A percentile compares a stretch with the other conserved stretches of the same genome.
These are phyloP conservation scores for Fulvia fulva DNA, from an alignment of 2,329 filamentous ascomycete species.

Conservation along the genomic window DNA sequence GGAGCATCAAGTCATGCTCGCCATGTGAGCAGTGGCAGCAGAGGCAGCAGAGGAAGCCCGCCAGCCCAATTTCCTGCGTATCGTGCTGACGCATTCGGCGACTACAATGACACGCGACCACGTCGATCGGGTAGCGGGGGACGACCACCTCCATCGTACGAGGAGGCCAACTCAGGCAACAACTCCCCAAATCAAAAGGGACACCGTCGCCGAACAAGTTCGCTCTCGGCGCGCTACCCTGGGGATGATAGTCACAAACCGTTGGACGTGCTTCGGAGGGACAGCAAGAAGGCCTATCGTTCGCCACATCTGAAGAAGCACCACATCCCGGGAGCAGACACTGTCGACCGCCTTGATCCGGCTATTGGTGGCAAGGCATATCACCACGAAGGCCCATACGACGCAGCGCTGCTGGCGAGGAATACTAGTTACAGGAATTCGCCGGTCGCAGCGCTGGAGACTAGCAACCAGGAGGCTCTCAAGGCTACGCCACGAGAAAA, in stretches of 20 bases:
- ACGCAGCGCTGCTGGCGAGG: constrained; percentile 71
- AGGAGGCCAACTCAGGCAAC: constrained; percentile 28
- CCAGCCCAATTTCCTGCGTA: constrained; percentile 46
- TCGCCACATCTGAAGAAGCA: constrained; percentile 63
- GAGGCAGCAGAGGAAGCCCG: constrained; percentile 30
- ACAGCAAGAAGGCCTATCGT: constrained; percentile 63
- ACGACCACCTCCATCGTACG: constrained; percentile 27
- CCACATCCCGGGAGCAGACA: constrained; percentile 65
- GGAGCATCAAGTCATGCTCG: constrained; percentile 44
- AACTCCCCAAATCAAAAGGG: constrained; percentile 10
- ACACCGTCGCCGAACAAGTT: constrained; percentile 45
- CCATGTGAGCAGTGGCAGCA: constrained; percentile 32
- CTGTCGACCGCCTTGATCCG: constrained; percentile 74
- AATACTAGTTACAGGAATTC: constrained; percentile 60
- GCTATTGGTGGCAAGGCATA: constrained; percentile 62
- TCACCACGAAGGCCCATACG: constrained; percentile 88
- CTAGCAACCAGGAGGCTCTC: constrained; percentile 71
- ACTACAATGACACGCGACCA: constrained; percentile 21
- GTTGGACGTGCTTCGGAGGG: constrained; percentile 61
- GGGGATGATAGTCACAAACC: constrained; percentile 64
- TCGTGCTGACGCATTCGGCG: constrained; percentile 42
- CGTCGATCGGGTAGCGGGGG: constrained; percentile 17
- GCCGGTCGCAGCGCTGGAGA: constrained; percentile 71
- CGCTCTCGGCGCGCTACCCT: constrained; percentile 57
- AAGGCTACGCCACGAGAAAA: constrained; percentile 76